Percentiles rank a stretch among this genome's conserved stretches.
Evolutionary conservation across 306 rosid species (phyloP).

Genomic region (Vicia faba): DNA sequence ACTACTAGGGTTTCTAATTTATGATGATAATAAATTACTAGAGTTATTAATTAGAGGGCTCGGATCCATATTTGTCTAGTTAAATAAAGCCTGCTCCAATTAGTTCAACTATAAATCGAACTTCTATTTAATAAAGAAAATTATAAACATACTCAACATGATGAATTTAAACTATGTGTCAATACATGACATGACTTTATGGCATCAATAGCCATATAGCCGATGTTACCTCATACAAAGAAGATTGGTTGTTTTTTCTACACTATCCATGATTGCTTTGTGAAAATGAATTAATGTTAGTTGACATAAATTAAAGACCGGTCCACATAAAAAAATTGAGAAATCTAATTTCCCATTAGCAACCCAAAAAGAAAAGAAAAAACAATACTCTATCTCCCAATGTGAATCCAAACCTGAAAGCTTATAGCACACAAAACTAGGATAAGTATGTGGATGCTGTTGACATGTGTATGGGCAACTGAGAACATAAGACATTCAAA

Average conservation of each 20-base stretch:
- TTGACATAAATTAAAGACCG: background rate
- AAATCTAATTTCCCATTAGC: background rate
- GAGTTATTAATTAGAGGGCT: too few species aligned
- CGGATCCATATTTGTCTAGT: too few species aligned
- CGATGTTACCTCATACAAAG: background rate
- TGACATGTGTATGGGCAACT: slow-evolving; percentile 5
- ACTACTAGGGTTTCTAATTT: too few species aligned
- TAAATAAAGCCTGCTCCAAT: too few species aligned
- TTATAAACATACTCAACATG: too few species aligned
- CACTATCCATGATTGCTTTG: background rate
- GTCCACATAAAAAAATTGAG: slow-evolving; percentile 1
- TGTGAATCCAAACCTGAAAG: slow-evolving; percentile 17
- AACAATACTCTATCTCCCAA: slow-evolving; percentile 9
- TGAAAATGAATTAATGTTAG: slow-evolving; percentile 16
- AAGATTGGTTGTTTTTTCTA: background rate
- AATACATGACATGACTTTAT: too few species aligned
- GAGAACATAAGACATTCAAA: slow-evolving; percentile 15
- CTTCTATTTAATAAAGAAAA: too few species aligned
- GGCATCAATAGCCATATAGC: too few species aligned
- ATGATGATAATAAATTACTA: too few species aligned
- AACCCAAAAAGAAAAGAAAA: slow-evolving; percentile 12
- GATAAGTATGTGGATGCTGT: slow-evolving; percentile 17
- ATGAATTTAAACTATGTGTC: too few species aligned
- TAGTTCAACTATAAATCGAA: too few species aligned
- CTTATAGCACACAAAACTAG: background rate